Base-by-base conservation (phyloP, 805 yeast genomes). In the Lachancea lanzarotensis region DNA sequence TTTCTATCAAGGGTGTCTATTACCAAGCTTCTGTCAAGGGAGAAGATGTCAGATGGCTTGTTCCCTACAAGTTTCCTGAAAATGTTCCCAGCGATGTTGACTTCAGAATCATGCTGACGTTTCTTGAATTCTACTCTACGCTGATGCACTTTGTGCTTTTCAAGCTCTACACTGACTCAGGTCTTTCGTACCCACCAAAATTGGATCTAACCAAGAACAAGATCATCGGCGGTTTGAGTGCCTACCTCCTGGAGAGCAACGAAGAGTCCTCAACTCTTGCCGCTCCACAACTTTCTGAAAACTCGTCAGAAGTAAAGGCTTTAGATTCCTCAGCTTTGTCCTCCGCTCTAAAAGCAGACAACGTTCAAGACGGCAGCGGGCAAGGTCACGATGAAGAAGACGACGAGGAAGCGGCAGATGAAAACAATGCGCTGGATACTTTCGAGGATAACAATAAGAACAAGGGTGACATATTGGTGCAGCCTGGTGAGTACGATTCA, bases 31-130 rank as follows among this genome's bases (percentile, higher is more conserved):
- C 65, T 50, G 80, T 93, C 38, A 81, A 77, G 65, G 98, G 98
- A 53, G 96, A 89, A 66, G 95, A 87, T 53, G 75, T 93, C 38
- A 78, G 91, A 68, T 93, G 98, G 98, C 78, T 93, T 48, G 95
- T 88, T 38, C 98, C 98, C 19, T 93, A 83, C 76, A 93, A 89
- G 67, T 93, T 90, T 72, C 96, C 98, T 16, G 95, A 91, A 66
- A 85, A 85, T 66, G 84, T 93, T 54, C 98, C 98, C 38, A 69
- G 83, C 37, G 98, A 93, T 66, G 81, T 93, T 48, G 98, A 93
- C 69, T 91, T 93, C 73, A 78, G 93, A 67, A 88, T 93, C 71
- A 93, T 93, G 98, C 74, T 88, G 60, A 91, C 98, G 1, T 93
- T 93, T 69, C 76, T 93, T 61, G 98, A 93, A 69, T 90, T 93